Evolutionary conservation across 2,329 filamentous ascomycete species (phyloP).

Genomic region (Cladobotryum mycophilum): DNA sequence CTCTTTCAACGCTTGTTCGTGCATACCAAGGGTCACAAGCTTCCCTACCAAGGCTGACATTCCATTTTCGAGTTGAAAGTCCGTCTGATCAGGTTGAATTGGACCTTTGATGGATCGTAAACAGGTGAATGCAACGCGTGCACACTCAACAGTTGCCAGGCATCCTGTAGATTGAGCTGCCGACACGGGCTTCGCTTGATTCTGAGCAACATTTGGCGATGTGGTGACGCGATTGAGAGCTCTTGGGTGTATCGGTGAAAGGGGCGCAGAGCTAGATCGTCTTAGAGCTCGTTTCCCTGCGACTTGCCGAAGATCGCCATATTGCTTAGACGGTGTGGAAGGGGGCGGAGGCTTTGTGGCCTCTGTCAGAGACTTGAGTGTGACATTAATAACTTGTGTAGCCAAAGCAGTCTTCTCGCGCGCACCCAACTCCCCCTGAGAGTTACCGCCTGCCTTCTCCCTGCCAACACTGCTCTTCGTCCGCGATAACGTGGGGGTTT

Average conservation of each 20-base stretch:
- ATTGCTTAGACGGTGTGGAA: slow-evolving; percentile 26
- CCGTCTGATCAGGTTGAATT: slow-evolving; percentile 48
- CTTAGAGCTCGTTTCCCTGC: slow-evolving; percentile 38
- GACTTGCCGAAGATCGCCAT: slow-evolving; percentile 29
- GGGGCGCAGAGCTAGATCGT: slow-evolving; percentile 51
- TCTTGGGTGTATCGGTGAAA: slow-evolving; percentile 56
- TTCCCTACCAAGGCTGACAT: slow-evolving; percentile 64
- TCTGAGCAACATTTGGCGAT: slow-evolving; percentile 37
- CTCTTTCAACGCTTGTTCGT: slow-evolving; percentile 64
- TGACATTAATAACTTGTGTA: slow-evolving; percentile 65
- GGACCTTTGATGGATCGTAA: slow-evolving; percentile 53
- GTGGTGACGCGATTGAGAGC: slow-evolving; percentile 55
- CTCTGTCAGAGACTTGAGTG: slow-evolving; percentile 63
- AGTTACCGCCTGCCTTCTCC: slow-evolving; percentile 10
- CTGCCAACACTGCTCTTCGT: slow-evolving; percentile 17
- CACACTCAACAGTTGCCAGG: slow-evolving; percentile 60
- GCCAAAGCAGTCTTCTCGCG: slow-evolving; percentile 61
- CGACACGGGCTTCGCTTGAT: slow-evolving; percentile 23
- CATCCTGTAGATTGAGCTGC: slow-evolving; percentile 36
- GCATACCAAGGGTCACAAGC: slow-evolving; percentile 56
- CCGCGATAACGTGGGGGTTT: slow-evolving; percentile 19
- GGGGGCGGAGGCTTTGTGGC: slow-evolving; percentile 47
- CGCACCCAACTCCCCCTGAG: slow-evolving; percentile 23
- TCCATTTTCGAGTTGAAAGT: slow-evolving; percentile 65
- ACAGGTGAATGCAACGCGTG: slow-evolving; percentile 59